Evolutionary conservation across 768 basidiomycete genomes (phyloP).

Genomic region (Phaffia tasmanica): DNA sequence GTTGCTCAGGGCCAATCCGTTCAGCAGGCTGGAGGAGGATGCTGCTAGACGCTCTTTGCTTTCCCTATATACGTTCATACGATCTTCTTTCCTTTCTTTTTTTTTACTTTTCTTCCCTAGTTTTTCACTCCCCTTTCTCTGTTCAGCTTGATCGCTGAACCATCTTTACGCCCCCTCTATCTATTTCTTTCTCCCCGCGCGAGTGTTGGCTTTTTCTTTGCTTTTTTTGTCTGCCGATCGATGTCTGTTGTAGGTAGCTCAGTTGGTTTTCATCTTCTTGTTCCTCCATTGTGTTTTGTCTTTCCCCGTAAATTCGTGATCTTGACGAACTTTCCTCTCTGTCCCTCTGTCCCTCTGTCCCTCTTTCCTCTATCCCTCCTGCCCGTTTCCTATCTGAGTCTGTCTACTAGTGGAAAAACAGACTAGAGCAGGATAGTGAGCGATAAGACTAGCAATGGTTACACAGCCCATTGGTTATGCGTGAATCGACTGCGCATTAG

Average conservation of each 20-base stretch:
- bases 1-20: constrained; percentile 76
- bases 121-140: neutral
- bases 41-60: constrained; percentile 48
- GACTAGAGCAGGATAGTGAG: too few species aligned
- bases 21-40: constrained; percentile 61
- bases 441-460: too few species aligned
- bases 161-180: neutral
- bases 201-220: too few species aligned
- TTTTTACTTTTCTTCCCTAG: neutral
- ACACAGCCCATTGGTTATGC: too few species aligned
- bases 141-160: neutral
- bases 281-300: neutral
- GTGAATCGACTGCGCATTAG: too few species aligned
- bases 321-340: neutral
- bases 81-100: neutral
- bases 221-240: too few species aligned
- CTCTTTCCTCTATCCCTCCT: neutral
- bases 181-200: too few species aligned
- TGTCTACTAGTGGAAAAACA: too few species aligned
- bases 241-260: too few species aligned
- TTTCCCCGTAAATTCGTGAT: neutral
- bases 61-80: neutral
- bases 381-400: neutral
- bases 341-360: too few species aligned
- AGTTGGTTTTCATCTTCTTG: neutral